A percentile compares a stretch with the other conserved stretches of the same genome.
phyloP scores from a whole-genome alignment of 1,284 basidiomycete genomes.

The Heterobasidion parviporum region DNA sequence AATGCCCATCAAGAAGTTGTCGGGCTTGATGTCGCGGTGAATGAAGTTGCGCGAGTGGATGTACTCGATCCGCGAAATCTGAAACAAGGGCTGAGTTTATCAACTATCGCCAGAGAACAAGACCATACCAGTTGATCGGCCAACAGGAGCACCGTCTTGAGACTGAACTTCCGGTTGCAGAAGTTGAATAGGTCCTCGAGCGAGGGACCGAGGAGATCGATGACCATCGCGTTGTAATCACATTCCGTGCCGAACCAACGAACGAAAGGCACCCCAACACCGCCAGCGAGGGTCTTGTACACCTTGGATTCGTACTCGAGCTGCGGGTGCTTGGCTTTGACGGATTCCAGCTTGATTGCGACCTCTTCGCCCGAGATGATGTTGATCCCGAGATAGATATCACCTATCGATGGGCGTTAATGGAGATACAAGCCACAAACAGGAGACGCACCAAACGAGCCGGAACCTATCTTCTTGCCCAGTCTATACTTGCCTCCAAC shows the following conservation, averaged over 20 bases:
- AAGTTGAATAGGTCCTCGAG: conserved; percentile 99
- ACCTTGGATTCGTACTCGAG: conserved; percentile 98
- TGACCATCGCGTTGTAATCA: conserved; percentile 99
- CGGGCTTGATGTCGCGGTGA: conserved; percentile 99
- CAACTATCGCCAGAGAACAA: conserved; percentile 8
- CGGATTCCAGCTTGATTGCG: conserved; percentile 99
- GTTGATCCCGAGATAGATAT: conserved; percentile 99
- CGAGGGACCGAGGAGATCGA: conserved; percentile 95
- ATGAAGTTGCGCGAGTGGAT: conserved; percentile 99
- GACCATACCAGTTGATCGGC: conserved; percentile 88
- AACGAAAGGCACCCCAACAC: conserved; percentile 97
- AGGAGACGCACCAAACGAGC: conserved; percentile 81
- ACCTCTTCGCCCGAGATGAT: conserved; percentile 99
- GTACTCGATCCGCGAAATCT: conserved; percentile 99
- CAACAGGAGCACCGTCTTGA: conserved; percentile 95
- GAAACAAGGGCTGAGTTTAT: conserved; percentile 5
- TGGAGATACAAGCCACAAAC: conserved; percentile 2
- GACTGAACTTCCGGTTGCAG: conserved; percentile 95
- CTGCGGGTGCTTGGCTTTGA: conserved; percentile 99
- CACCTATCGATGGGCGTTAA: conserved; percentile 50
- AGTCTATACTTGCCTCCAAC: conserved; percentile 98
- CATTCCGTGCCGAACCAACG: conserved; percentile 99
- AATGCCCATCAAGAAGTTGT: conserved; percentile 99
- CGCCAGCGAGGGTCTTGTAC: conserved; percentile 95
- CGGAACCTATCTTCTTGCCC: conserved; percentile 99